Conservation (phyloP, 2,329 filamentous ascomycete genomes). For the Penicillium sp. region DNA sequence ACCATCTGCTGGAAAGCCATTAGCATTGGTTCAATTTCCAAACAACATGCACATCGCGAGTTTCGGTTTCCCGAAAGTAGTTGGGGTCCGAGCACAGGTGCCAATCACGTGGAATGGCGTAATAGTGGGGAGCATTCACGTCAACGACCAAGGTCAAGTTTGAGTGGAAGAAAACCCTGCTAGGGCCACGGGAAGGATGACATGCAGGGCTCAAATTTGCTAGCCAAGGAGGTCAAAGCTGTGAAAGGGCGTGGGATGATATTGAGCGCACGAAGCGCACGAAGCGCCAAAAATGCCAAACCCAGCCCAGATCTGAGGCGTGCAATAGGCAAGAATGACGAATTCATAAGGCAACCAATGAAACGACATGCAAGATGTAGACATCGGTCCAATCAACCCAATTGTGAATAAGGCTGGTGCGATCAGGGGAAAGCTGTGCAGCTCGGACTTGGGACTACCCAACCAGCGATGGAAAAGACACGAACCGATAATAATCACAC, state of each 20-base stretch:
- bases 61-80: conserved; percentile 8
- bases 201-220: conserved; percentile 10
- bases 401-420: conserved; percentile 8
- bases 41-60: conserved; percentile 7
- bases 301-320: conserved; percentile 6
- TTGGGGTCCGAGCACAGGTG: background rate
- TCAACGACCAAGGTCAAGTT: conserved; percentile 13
- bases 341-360: conserved; percentile 7
- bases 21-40: conserved; percentile 11
- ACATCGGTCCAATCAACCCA: conserved; percentile 2
- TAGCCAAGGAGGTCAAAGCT: conserved; percentile 11
- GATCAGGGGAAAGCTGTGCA: conserved; percentile 9
- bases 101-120: conserved; percentile 32
- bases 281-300: conserved; percentile 12
- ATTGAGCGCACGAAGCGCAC: conserved; percentile 5
- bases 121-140: conserved; percentile 24
- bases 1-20: conserved; percentile 21
- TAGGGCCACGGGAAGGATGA: background rate
- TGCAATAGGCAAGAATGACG: conserved; percentile 1
- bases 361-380: conserved; percentile 4
- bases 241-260: background rate
- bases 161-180: conserved; percentile 4
- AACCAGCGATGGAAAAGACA: conserved; percentile 12
- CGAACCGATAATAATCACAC: conserved; percentile 14
- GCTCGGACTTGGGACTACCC: conserved; percentile 7